These are phyloP conservation scores for Malus sieversii DNA, from an alignment of 306 rosid genomes.

Conservation along the genomic window DNA sequence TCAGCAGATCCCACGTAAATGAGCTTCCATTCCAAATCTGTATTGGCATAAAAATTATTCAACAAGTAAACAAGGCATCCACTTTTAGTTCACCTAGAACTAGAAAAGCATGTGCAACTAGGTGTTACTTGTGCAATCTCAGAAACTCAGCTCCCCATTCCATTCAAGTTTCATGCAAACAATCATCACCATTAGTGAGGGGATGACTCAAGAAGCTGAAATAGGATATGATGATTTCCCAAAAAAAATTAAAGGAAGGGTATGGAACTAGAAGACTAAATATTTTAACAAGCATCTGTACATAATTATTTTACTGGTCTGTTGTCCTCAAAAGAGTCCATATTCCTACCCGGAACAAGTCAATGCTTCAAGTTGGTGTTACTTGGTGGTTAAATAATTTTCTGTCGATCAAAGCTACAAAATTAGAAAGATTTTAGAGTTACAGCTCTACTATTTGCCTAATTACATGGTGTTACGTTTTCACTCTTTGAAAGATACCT, in stretches of 20 bases:
- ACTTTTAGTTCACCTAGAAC: neutral
- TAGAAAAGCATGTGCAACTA: neutral
- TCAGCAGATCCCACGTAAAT: conserved; percentile 86
- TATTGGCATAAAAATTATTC: neutral
- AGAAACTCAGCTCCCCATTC: neutral
- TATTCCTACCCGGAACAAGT: neutral
- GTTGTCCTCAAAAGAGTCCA: neutral
- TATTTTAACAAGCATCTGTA: neutral
- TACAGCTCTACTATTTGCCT: neutral
- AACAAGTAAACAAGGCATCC: no score
- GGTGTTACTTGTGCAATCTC: neutral
- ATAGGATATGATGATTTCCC: neutral
- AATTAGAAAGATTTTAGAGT: neutral
- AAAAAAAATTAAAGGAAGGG: no score
- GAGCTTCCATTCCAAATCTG: conserved; percentile 96
- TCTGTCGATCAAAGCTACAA: neutral
- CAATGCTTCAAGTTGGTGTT: neutral
- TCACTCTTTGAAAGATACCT: neutral
- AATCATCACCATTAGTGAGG: neutral
- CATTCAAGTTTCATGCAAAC: neutral
- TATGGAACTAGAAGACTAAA: neutral
- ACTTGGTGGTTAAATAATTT: neutral
- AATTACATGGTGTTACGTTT: neutral
- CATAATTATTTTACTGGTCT: neutral
- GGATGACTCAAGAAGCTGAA: neutral